Percentiles rank a stretch among this genome's conserved stretches.
Conservation (phyloP, 805 yeast species). For the Saccharomycopsis fermentans region DNA sequence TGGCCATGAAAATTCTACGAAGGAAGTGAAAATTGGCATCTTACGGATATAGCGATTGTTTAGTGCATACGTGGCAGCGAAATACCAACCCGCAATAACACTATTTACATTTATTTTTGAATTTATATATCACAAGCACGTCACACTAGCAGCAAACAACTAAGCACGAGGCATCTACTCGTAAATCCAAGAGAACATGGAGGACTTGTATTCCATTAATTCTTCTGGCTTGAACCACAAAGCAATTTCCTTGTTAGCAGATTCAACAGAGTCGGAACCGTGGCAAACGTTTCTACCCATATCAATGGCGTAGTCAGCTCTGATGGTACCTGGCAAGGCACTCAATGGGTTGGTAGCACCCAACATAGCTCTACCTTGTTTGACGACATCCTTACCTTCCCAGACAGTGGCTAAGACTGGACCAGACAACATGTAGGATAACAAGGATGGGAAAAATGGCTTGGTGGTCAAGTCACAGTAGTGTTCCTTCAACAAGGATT, state of each 20-base stretch:
- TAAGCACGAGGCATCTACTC: slow-evolving; percentile 41
- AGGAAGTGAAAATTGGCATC: too few species aligned
- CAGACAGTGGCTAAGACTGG: slow-evolving; percentile 98
- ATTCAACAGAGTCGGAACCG: slow-evolving; percentile 99
- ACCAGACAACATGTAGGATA: slow-evolving; percentile 95
- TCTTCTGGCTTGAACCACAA: slow-evolving; percentile 99
- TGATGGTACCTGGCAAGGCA: slow-evolving; percentile 98
- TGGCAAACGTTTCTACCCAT: slow-evolving; percentile 99
- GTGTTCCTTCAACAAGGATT: slow-evolving; percentile 81
- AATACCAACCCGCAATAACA: background rate
- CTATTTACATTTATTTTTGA: background rate
- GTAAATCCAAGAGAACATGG: slow-evolving; percentile 84
- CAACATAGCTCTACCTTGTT: slow-evolving; percentile 93
- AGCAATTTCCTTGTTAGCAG: slow-evolving; percentile 89
- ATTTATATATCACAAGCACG: background rate
- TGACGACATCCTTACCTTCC: slow-evolving; percentile 99
- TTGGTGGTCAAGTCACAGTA: slow-evolving; percentile 90
- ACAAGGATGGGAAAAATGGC: slow-evolving; percentile 97
- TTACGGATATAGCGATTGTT: background rate
- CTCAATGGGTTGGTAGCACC: slow-evolving; percentile 99
- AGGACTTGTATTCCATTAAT: slow-evolving; percentile 82
- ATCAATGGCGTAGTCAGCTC: slow-evolving; percentile 98
- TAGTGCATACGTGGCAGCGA: background rate
- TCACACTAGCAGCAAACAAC: background rate
- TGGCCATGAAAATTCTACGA: background rate